These are phyloP conservation scores for Neoboletus brunneissimus DNA, from an alignment of 768 basidiomycete species.

Conservation along the genomic window DNA sequence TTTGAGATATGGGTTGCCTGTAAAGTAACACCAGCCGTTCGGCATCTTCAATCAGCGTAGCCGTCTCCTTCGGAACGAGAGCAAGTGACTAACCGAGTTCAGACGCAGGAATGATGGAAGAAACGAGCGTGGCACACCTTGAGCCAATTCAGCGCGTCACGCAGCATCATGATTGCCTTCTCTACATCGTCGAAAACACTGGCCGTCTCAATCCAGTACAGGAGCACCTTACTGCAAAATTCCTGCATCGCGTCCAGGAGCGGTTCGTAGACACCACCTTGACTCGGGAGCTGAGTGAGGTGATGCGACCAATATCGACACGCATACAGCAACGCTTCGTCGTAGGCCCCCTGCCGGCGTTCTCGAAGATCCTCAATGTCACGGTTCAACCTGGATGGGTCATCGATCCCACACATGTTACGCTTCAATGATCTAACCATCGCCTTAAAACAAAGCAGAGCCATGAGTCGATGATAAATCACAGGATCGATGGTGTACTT, in stretches of 20 bases:
- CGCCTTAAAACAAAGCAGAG: conserved; percentile 14
- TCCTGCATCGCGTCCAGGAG: conserved; percentile 7
- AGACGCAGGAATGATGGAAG: neutral
- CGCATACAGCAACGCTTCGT: conserved; percentile 15
- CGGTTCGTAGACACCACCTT: conserved; percentile 1
- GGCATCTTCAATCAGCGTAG: conserved; percentile 1
- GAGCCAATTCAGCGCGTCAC: conserved; percentile 7
- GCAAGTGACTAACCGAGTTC: neutral
- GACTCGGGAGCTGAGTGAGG: conserved; percentile 9
- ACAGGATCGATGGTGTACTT: conserved; percentile 7
- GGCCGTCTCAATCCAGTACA: conserved; percentile 16
- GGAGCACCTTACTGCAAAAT: neutral
- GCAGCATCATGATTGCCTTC: conserved; percentile 11
- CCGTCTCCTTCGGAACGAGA: neutral
- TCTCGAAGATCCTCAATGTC: conserved; percentile 14
- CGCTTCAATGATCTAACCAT: conserved; percentile 14
- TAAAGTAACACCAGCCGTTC: conserved; percentile 14
- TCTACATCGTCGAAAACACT: conserved; percentile 13
- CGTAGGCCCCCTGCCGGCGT: conserved; percentile 2
- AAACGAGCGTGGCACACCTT: conserved; percentile 2
- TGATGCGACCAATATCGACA: conserved; percentile 22
- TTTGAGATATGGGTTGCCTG: conserved; percentile 9
- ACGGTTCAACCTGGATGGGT: conserved; percentile 13
- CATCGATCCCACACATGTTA: conserved; percentile 14
- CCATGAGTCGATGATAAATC: conserved; percentile 16